These are phyloP conservation scores for Colletotrichum spaethianum DNA, from an alignment of 2,329 filamentous ascomycete species.

Conservation along the genomic window DNA sequence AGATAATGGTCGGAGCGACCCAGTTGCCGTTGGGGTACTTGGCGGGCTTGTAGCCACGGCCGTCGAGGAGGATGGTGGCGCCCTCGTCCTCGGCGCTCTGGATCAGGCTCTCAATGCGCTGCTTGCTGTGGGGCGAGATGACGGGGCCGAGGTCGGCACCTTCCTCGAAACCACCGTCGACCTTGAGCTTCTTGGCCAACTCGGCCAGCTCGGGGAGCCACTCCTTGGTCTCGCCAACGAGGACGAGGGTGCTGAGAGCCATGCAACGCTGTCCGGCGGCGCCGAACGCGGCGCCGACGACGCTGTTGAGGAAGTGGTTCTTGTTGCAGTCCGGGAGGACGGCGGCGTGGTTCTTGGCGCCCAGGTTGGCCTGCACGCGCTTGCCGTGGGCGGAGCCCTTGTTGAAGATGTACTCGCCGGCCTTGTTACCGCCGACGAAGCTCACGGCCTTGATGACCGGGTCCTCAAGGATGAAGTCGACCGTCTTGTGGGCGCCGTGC, in stretches of 20 bases:
- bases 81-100: constrained; percentile 84
- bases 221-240: constrained; percentile 87
- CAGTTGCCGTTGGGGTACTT: constrained; percentile 92
- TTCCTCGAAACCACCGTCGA: constrained; percentile 86
- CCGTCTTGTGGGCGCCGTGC: constrained; percentile 84
- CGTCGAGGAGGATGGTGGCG: constrained; percentile 86
- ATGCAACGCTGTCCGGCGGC: constrained; percentile 90
- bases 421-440: constrained; percentile 91
- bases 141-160: constrained; percentile 87
- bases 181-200: constrained; percentile 78
- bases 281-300: constrained; percentile 87
- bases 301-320: constrained; percentile 89
- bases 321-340: constrained; percentile 91
- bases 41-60: constrained; percentile 78
- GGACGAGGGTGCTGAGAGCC: constrained; percentile 86
- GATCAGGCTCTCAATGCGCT: constrained; percentile 83
- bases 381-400: constrained; percentile 88
- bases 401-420: constrained; percentile 87
- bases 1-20: constrained; percentile 87
- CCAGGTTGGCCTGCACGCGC: constrained; percentile 89
- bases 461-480: constrained; percentile 89
- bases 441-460: constrained; percentile 88
- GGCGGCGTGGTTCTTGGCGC: constrained; percentile 90
- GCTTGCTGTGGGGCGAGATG: constrained; percentile 84
- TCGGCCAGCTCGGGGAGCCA: constrained; percentile 86